Evolutionary conservation across 169 alveolate genomes (phyloP).

Genomic region (Plasmodium malariae): DNA sequence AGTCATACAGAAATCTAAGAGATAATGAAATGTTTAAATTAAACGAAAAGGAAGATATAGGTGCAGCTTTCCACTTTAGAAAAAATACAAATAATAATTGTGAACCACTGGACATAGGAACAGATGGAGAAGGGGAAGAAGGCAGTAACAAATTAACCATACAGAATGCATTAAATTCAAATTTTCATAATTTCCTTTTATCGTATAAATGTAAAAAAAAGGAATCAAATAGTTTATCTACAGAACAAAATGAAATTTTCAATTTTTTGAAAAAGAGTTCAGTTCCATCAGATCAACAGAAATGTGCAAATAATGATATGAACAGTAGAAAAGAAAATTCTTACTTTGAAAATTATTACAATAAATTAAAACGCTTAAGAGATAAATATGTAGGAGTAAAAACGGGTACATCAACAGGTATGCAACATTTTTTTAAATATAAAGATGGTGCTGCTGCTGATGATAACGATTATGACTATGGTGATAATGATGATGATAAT

Average conservation of each 20-base stretch:
- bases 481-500: too few species aligned
- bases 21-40: background rate
- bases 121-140: background rate
- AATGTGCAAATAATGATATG: background rate
- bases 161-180: slow-evolving; percentile 13
- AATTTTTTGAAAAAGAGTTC: slow-evolving; percentile 20
- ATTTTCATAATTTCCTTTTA: slow-evolving; percentile 46
- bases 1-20: background rate
- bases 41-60: background rate
- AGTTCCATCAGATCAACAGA: background rate
- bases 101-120: too few species aligned
- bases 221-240: background rate
- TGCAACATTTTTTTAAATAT: too few species aligned
- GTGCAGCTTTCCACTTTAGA: too few species aligned
- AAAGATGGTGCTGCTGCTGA: too few species aligned
- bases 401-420: background rate
- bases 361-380: background rate
- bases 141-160: background rate
- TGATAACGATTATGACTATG: too few species aligned
- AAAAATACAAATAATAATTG: too few species aligned
- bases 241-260: slow-evolving; percentile 6
- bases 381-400: background rate
- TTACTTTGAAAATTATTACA: slow-evolving; percentile 4
- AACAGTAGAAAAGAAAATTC: slow-evolving; percentile 1
- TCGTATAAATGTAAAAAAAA: slow-evolving; percentile 47